Evolutionary conservation across 2,329 filamentous ascomycete genomes (phyloP).

Genomic region (Paecilomyces formosus): DNA sequence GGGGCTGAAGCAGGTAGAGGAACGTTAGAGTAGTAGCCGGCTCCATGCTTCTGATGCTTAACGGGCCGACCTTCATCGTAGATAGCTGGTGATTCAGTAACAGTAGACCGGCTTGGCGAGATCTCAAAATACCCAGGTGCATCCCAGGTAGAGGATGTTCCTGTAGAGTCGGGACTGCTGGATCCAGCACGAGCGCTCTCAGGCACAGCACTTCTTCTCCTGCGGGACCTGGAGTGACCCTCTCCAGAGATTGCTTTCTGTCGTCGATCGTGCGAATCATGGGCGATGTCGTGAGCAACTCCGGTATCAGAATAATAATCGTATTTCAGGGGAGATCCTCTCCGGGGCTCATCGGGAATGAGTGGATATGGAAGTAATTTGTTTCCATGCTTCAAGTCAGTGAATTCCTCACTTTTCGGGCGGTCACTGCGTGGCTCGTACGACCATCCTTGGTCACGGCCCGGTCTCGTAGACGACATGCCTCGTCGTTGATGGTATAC

Average conservation of each 20-base stretch:
- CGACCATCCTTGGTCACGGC: background rate
- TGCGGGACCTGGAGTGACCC: background rate
- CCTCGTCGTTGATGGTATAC: background rate
- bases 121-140: conserved; percentile 11
- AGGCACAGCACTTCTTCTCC: conserved; percentile 15
- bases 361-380: background rate
- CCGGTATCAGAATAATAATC: background rate
- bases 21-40: conserved; percentile 3
- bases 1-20: conserved; percentile 3
- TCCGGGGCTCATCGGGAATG: background rate
- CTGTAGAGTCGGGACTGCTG: conserved; percentile 11
- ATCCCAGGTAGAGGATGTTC: background rate
- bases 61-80: background rate
- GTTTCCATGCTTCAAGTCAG: background rate
- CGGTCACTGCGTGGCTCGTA: background rate
- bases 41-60: background rate
- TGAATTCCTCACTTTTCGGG: background rate
- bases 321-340: background rate
- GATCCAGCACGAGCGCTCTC: conserved; percentile 29
- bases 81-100: background rate
- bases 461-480: background rate
- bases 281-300: background rate
- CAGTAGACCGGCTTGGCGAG: conserved; percentile 6
- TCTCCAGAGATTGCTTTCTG: background rate
- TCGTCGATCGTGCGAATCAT: background rate